Conservation (phyloP, 2,329 filamentous ascomycete species). For the Pseudocercospora pini-densiflorae region DNA sequence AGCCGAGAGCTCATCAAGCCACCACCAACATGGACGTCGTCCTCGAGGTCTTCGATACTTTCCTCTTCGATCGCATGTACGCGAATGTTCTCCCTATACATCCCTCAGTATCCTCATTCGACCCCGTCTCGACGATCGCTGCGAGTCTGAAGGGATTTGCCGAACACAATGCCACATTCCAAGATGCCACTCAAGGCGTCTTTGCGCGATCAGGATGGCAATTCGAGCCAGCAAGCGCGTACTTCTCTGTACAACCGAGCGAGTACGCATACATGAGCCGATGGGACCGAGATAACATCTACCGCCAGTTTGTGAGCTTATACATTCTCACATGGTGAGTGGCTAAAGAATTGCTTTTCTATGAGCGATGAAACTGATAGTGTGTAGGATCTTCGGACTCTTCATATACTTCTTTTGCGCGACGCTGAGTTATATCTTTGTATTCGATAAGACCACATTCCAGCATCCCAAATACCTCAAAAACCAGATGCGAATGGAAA, state of each 20-base stretch:
- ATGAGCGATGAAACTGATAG: neutral
- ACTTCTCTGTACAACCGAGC: conserved; percentile 71
- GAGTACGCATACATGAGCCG: conserved; percentile 79
- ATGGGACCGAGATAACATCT: conserved; percentile 76
- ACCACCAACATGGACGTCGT: conserved; percentile 80
- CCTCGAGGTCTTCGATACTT: conserved; percentile 82
- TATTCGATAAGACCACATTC: conserved; percentile 90
- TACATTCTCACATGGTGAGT: conserved; percentile 84
- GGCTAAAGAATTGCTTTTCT: neutral
- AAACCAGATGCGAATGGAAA: conserved; percentile 87
- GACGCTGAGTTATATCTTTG: conserved; percentile 79
- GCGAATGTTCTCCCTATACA: conserved; percentile 67
- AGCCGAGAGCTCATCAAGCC: conserved; percentile 12
- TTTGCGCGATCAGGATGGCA: conserved; percentile 46
- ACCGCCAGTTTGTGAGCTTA: conserved; percentile 74
- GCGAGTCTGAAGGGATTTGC: conserved; percentile 48
- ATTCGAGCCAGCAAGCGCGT: conserved; percentile 74
- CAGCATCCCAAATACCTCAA: conserved; percentile 93
- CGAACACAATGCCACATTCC: conserved; percentile 57
- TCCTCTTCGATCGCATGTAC: conserved; percentile 79
- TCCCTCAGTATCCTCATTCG: conserved; percentile 58
- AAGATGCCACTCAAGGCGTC: conserved; percentile 13
- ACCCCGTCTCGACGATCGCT: conserved; percentile 52
- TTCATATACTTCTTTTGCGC: conserved; percentile 85
- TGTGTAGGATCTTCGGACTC: conserved; percentile 81